Evolutionary conservation across 2,329 filamentous ascomycete genomes (phyloP).

Genomic region (Parastagonospora nodorum): DNA sequence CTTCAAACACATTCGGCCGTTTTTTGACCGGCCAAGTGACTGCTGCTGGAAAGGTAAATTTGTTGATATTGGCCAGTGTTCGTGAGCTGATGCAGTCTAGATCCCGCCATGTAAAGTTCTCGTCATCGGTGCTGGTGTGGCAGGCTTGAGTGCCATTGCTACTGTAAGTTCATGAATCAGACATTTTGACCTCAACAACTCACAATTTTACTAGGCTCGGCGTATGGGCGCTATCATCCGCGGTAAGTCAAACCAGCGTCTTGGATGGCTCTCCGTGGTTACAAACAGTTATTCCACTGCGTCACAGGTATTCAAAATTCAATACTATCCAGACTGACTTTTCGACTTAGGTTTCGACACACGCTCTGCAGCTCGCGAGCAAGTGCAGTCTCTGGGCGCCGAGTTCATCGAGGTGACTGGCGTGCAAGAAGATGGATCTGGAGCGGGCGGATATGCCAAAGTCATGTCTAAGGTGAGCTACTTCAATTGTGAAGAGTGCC

Average conservation of each 20-base stretch:
- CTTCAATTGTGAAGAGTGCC: too few relatives aligned
- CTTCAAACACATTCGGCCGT: conserved; percentile 85
- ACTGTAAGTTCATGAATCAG: conserved; percentile 55
- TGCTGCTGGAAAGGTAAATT: conserved; percentile 67
- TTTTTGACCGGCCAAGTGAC: conserved; percentile 90
- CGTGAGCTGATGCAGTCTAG: conserved; percentile 51
- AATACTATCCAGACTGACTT: background rate
- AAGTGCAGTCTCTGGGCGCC: conserved; percentile 87
- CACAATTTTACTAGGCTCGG: conserved; percentile 59
- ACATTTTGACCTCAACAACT: background rate
- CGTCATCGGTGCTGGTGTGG: conserved; percentile 88
- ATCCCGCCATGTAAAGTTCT: conserved; percentile 90
- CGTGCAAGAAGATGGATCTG: conserved; percentile 81
- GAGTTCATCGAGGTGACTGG: conserved; percentile 84
- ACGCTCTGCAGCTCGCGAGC: conserved; percentile 83
- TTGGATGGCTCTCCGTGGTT: too few relatives aligned
- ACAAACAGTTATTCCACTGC: too few relatives aligned
- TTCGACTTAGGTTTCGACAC: conserved; percentile 75
- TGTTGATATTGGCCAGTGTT: background rate
- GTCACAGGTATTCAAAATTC: too few relatives aligned
- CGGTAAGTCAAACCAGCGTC: background rate
- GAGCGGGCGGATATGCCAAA: conserved; percentile 86
- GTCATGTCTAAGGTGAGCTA: conserved; percentile 75
- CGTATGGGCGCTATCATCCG: conserved; percentile 87
- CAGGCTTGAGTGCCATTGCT: conserved; percentile 84